A percentile compares a stretch with the other conserved stretches of the same genome.
Conservation (phyloP, 257 asterid genomes). For the Thymus mandschuricus region DNA sequence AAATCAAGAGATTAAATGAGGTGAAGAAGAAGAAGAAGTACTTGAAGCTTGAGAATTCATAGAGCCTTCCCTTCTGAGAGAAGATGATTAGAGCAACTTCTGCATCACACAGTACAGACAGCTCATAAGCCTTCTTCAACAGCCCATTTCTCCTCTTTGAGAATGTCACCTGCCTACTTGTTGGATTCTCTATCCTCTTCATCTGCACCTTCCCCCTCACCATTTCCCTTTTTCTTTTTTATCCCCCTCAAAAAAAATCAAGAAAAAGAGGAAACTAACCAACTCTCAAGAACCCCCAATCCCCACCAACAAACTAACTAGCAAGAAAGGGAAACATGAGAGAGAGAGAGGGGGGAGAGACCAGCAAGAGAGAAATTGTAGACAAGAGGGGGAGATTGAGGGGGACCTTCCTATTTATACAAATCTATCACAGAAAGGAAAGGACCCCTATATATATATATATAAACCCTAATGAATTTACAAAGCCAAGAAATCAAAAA, state of each 20-base stretch:
- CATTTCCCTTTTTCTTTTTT: slow-evolving; percentile 14
- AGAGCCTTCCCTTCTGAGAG: slow-evolving; percentile 74
- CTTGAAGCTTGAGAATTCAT: slow-evolving; percentile 73
- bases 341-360: background rate
- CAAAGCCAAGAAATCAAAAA: slow-evolving; percentile 21
- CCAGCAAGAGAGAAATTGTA: background rate
- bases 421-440: background rate
- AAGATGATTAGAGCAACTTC: slow-evolving; percentile 71
- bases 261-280: background rate
- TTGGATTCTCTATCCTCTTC: slow-evolving; percentile 66
- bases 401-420: slow-evolving; percentile 20
- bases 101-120: slow-evolving; percentile 74
- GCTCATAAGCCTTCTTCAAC: slow-evolving; percentile 74
- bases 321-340: background rate
- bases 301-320: slow-evolving; percentile 20
- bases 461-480: slow-evolving; percentile 44
- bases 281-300: background rate
- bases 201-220: slow-evolving; percentile 75
- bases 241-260: background rate
- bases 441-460: background rate
- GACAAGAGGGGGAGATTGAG: background rate
- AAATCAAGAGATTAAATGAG: background rate
- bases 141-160: slow-evolving; percentile 74
- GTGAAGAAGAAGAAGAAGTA: slow-evolving; percentile 22
- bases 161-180: slow-evolving; percentile 74